Base-by-base conservation (phyloP, 352 stramenopile genomes). In the Phytopythium litorale region DNA sequence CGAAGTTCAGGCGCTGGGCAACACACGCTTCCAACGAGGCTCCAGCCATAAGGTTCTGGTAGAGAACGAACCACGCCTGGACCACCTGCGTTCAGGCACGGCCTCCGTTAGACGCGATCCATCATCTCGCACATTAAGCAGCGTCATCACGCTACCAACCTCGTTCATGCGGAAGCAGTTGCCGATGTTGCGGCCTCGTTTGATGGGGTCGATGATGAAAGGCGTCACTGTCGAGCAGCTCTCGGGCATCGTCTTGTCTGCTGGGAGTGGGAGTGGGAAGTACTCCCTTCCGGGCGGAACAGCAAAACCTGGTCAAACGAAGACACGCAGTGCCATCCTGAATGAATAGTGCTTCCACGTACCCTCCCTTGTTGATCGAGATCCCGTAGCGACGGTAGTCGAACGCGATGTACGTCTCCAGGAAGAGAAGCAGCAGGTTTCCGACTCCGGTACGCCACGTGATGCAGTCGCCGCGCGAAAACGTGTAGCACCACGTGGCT, bases 391-490 rank as follows among this genome's bases (percentile, higher is more conserved):
- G 74, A n/a, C 69, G 76, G 69, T 91, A 95, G 55, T 95, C 87
- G 60, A 95, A 93, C 12, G 78, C 88, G 46, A 90, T 81, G 61
- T 93, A 92, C 15, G 84, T 92, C 71, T 95, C 87, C 43, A 95
- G 59, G 56, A 93, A 95, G 7, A 92, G 70, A 57, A 93, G 67
- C 51, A 93, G 11, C 25, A 95, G 56, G 55, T 78, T 88, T 25
- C 81, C 84, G n/a, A 95, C 79, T 25, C 78, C 73, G 35, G 82
- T 87, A 50, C 74, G 75, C 86, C 86, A 95, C 9, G 72, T 79
- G 21, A 87, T 67, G 48, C 72, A 75, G 28, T 84, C 81, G 23
- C 73, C 65, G 46, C 86, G 73, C 5, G 75, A 83, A 66, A 95
- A 95, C 9, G 72, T 83, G 58, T 90, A 95, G 30, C 82, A 66